phyloP scores from a whole-genome alignment of 805 yeast species.

The Ogataea ramenticola region DNA sequence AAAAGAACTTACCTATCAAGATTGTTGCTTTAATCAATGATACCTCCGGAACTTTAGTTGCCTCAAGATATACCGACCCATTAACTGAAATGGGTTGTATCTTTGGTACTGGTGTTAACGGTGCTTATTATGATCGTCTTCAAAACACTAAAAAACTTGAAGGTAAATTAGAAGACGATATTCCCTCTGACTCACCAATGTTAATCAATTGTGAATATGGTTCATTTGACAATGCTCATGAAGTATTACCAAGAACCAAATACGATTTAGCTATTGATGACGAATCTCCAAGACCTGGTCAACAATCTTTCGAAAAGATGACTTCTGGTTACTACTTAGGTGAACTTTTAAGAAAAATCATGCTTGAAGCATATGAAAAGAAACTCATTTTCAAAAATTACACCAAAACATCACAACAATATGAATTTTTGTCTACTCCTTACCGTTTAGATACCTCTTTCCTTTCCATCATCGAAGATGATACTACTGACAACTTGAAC shows the following conservation, averaged over 20 bases:
- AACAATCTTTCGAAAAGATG: conserved; percentile 97
- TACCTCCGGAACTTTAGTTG: conserved; percentile 95
- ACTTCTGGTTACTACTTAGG: conserved; percentile 96
- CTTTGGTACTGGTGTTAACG: conserved; percentile 98
- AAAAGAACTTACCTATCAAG: conserved; percentile 67
- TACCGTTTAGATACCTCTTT: conserved; percentile 85
- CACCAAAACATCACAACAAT: conserved; percentile 40
- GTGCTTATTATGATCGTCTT: conserved; percentile 86
- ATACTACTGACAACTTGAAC: conserved; percentile 76
- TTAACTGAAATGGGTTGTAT: conserved; percentile 93
- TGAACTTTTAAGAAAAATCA: conserved; percentile 76
- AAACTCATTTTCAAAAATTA: conserved; percentile 61
- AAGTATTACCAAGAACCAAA: conserved; percentile 81
- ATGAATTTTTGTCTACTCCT: conserved; percentile 52
- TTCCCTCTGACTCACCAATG: conserved; percentile 67
- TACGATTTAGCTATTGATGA: conserved; percentile 78
- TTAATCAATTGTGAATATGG: conserved; percentile 99
- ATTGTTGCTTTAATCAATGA: conserved; percentile 95
- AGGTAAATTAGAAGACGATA: conserved; percentile 64
- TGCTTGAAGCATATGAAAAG: conserved; percentile 64
- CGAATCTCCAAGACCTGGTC: conserved; percentile 94
- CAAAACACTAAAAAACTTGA: conserved; percentile 75
- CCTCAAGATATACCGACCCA: conserved; percentile 89
- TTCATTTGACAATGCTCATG: conserved; percentile 91
- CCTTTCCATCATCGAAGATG: conserved; percentile 83